Evolutionary conservation across 495 filamentous ascomycete species (phyloP).

Genomic region (Penicillium coprophilum): DNA sequence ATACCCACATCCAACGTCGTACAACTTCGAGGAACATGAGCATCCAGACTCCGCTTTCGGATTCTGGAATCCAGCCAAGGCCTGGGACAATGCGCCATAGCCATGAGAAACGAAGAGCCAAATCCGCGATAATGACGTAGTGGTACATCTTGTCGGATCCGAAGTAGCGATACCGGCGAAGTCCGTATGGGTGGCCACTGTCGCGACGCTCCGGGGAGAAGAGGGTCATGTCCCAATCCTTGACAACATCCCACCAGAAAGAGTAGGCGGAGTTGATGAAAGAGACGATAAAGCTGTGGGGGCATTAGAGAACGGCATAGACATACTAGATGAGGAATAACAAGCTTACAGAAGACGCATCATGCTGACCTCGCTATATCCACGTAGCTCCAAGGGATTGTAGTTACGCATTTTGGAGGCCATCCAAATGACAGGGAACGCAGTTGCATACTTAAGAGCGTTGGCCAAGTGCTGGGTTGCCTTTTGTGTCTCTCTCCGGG

Average conservation of each 20-base stretch:
- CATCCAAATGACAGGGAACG: conserved; percentile 88
- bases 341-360: conserved; percentile 54
- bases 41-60: conserved; percentile 83
- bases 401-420: conserved; percentile 70
- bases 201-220: conserved; percentile 55
- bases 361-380: conserved; percentile 56
- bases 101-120: conserved; percentile 86
- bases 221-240: conserved; percentile 95
- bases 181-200: conserved; percentile 69
- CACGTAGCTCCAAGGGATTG: conserved; percentile 50
- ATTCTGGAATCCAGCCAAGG: conserved; percentile 76
- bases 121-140: conserved; percentile 71
- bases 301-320: conserved; percentile 2
- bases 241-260: conserved; percentile 97
- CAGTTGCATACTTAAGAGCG: conserved; percentile 85
- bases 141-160: conserved; percentile 74
- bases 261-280: conserved; percentile 84
- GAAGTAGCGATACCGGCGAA: conserved; percentile 72
- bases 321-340: neutral
- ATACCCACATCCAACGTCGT: conserved; percentile 94
- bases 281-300: conserved; percentile 56
- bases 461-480: conserved; percentile 88
- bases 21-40: conserved; percentile 83
- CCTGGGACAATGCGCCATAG: conserved; percentile 77
- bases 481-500: conserved; percentile 53